These are phyloP conservation scores for Auriscalpium microsporum DNA, from an alignment of 768 basidiomycete species.

Conservation along the genomic window DNA sequence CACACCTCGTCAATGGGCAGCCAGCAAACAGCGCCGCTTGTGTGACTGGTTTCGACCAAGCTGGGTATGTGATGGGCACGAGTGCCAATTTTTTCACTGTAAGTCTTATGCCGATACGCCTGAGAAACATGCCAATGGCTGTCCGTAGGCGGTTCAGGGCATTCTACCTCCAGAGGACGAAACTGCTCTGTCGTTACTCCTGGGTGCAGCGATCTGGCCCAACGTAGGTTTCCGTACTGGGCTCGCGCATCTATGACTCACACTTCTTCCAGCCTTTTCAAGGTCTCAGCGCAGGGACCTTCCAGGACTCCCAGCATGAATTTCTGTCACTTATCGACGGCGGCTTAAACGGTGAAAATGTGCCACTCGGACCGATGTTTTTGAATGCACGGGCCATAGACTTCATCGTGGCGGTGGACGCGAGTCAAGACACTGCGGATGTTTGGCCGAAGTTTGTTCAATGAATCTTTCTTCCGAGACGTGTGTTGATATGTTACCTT, in stretches of 20 bases:
- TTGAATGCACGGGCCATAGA: slow-evolving; percentile 63
- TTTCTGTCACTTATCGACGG: slow-evolving; percentile 67
- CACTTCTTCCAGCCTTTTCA: slow-evolving; percentile 33
- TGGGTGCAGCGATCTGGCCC: slow-evolving; percentile 49
- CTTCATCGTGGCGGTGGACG: slow-evolving; percentile 72
- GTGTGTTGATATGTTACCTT: not conserved
- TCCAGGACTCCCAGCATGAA: slow-evolving; percentile 41
- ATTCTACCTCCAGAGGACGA: too few species aligned
- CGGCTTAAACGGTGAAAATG: slow-evolving; percentile 56
- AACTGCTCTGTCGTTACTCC: too few species aligned
- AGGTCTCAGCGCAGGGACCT: slow-evolving; percentile 40
- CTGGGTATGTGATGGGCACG: slow-evolving; percentile 65
- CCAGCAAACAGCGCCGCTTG: slow-evolving; percentile 51
- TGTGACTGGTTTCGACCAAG: slow-evolving; percentile 68
- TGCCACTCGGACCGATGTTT: slow-evolving; percentile 65
- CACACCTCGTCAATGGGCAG: slow-evolving; percentile 47
- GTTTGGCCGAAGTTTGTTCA: slow-evolving; percentile 58
- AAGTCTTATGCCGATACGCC: slow-evolving; percentile 4
- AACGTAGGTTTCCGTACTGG: slow-evolving; percentile 26
- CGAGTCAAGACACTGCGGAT: slow-evolving; percentile 45
- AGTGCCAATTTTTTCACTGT: slow-evolving; percentile 67
- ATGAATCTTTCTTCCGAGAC: not conserved
- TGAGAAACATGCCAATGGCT: too few species aligned
- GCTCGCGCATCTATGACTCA: not conserved
- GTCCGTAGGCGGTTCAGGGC: too few species aligned